phyloP scores from a whole-genome alignment of 202 grass and related monocot genomes.

The Brachypodium distachyon region DNA sequence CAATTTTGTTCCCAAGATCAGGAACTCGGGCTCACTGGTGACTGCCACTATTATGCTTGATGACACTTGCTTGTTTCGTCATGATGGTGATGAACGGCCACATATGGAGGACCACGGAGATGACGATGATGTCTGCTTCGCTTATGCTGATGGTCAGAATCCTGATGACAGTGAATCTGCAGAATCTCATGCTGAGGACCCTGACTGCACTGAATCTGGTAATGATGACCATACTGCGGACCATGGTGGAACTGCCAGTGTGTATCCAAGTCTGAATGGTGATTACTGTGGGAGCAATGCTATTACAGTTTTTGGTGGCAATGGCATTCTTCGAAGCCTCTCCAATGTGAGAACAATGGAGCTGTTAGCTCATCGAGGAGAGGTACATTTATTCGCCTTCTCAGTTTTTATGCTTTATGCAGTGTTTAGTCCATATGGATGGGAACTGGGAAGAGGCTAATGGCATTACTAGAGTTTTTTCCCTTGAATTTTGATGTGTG shows the following conservation, averaged over 20 bases:
- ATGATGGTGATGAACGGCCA: no score
- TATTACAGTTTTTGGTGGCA: neutral
- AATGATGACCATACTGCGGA: no score
- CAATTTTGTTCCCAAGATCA: neutral
- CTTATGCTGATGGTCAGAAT: no score
- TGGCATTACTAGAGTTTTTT: neutral
- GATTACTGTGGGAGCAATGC: neutral
- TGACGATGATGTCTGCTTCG: no score
- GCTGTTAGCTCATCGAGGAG: neutral
- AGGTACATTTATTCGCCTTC: constrained; percentile 9
- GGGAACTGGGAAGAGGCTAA: neutral
- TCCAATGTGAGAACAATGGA: constrained; percentile 10
- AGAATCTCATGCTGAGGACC: neutral
- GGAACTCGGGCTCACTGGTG: neutral
- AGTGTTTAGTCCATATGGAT: no score
- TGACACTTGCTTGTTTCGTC: neutral
- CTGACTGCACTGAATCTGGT: neutral
- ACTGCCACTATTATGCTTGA: constrained; percentile 5
- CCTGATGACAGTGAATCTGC: no score
- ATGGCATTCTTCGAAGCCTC: neutral
- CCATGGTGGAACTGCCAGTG: no score
- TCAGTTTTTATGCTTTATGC: neutral
- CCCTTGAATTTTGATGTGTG: neutral
- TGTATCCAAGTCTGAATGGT: no score
- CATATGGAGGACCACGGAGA: no score